These are phyloP conservation scores for Aspergillus cejpii DNA, from an alignment of 2,329 filamentous ascomycete species.

Conservation along the genomic window DNA sequence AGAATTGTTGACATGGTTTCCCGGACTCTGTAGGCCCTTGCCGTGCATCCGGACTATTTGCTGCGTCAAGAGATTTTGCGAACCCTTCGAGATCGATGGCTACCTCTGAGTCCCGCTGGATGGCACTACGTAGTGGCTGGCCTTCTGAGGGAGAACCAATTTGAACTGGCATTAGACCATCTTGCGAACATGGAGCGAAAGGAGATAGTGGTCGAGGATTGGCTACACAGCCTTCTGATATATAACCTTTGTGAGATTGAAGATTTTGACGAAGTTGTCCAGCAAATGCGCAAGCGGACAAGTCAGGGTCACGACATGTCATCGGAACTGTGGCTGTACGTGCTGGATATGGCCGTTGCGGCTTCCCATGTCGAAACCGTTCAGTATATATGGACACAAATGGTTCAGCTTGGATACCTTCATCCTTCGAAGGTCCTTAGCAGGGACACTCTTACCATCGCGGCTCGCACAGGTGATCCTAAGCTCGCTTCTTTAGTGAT, in stretches of 20 bases:
- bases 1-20: neutral
- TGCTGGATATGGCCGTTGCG: slow-evolving; percentile 69
- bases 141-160: slow-evolving; percentile 70
- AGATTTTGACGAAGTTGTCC: slow-evolving; percentile 70
- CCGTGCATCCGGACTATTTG: slow-evolving; percentile 79
- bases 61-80: slow-evolving; percentile 64
- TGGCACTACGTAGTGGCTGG: slow-evolving; percentile 64
- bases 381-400: slow-evolving; percentile 62
- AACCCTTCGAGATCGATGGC: slow-evolving; percentile 61
- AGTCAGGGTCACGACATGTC: slow-evolving; percentile 45
- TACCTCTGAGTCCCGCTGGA: slow-evolving; percentile 54
- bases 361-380: slow-evolving; percentile 58
- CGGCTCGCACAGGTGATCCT: slow-evolving; percentile 61
- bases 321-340: slow-evolving; percentile 58
- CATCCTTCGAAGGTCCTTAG: slow-evolving; percentile 60
- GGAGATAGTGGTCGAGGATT: slow-evolving; percentile 53
- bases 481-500: slow-evolving; percentile 65
- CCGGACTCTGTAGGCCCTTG: slow-evolving; percentile 50
- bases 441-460: slow-evolving; percentile 63
- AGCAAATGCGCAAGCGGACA: slow-evolving; percentile 57
- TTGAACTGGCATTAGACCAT: slow-evolving; percentile 68
- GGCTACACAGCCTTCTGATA: slow-evolving; percentile 73
- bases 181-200: slow-evolving; percentile 60
- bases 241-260: slow-evolving; percentile 64
- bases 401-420: slow-evolving; percentile 54